Evolutionary conservation across 2,329 filamentous ascomycete species (phyloP), one percentile per base, ranked within the genome.

Genomic region (Beauveria pseudobassiana): DNA sequence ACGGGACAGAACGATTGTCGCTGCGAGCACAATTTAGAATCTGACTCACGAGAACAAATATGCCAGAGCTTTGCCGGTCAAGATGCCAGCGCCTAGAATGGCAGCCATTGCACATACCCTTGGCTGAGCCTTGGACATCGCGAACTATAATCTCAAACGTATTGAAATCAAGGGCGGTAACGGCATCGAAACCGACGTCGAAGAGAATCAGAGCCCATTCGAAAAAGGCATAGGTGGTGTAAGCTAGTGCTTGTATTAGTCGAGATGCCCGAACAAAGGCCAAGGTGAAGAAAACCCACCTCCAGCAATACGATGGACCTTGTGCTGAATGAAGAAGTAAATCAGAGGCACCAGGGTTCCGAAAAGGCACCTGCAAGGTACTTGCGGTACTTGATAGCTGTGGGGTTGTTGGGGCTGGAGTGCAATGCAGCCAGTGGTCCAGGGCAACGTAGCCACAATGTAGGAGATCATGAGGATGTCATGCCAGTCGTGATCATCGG

Each of bases 401-500:
- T 84, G 14, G 87, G 82, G 72, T 97, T 96, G 62, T 87, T 86
- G 12, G 93, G 92, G 75, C 93, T 97, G 57, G 57, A 98, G 78
- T 5, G 89, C 86, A 64, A 98, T 83, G 74, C 93, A 97, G 54
- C 95, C 95, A 53, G 91, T 75, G 2, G 93, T 99, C 95, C 95
- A 99, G 2, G 95, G 95, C 59, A 99, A 80, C 3, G 95, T 98
- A 40, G 91, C 89, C 51, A 99, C 88, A 61, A 99, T 81, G 75
- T 99, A 99, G 16, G 92, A 96, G 68, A 99, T 97, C 95, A 99
- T 99, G 74, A 99, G 93, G 65, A 98, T 93, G 71, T 99, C 95
- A 74, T 99, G 95, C 93, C 92, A 98, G 75, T 96, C 87, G 75
- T 99, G 95, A 73, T 98, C 91, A 73, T 99, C 95, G 49, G 95